Evolutionary conservation across 345 rosid species (phyloP).

Genomic region (Cochlearia excelsa): DNA sequence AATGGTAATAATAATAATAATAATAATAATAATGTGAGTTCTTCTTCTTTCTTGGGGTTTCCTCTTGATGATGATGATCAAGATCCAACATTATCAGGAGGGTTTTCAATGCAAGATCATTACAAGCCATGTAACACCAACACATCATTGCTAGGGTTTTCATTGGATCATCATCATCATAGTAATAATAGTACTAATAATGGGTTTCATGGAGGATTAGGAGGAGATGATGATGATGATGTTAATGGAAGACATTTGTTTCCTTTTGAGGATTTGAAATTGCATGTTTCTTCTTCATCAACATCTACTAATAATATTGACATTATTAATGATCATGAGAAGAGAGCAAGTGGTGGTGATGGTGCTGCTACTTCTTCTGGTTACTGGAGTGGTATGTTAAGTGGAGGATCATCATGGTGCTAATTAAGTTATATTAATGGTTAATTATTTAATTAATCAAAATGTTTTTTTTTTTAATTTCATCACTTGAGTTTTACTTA

Average conservation of each 20-base stretch:
- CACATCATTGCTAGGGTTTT: conserved; percentile 53
- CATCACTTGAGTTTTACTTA: background rate
- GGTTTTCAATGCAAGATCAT: conserved; percentile 66
- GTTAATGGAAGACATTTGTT: conserved; percentile 63
- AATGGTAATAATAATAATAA: too few relatives aligned
- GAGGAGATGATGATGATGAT: conserved; percentile 45
- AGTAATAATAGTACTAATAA: conserved; percentile 50
- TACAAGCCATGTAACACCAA: conserved; percentile 58
- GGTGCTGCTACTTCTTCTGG: conserved; percentile 55
- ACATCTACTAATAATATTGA: conserved; percentile 29
- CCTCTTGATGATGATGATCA: conserved; percentile 44
- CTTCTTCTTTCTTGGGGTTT: conserved; percentile 65
- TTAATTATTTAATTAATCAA: conserved; percentile 29
- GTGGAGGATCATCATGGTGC: conserved; percentile 97
- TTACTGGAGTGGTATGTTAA: conserved; percentile 92
- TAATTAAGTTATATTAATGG: conserved; percentile 2
- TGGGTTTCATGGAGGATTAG: conserved; percentile 28
- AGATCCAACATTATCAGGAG: conserved; percentile 44
- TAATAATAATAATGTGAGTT: conserved; percentile 38
- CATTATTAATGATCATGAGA: conserved; percentile 45
- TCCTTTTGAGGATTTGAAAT: conserved; percentile 89
- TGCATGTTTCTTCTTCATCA: conserved; percentile 51
- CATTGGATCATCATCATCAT: conserved; percentile 59
- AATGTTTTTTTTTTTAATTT: conserved; percentile 18
- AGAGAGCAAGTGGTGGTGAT: conserved; percentile 49